Percentiles rank a stretch among this genome's conserved stretches.
Evolutionary conservation across 2,329 filamentous ascomycete genomes (phyloP).

Genomic region (Scortechinia acanthostroma): DNA sequence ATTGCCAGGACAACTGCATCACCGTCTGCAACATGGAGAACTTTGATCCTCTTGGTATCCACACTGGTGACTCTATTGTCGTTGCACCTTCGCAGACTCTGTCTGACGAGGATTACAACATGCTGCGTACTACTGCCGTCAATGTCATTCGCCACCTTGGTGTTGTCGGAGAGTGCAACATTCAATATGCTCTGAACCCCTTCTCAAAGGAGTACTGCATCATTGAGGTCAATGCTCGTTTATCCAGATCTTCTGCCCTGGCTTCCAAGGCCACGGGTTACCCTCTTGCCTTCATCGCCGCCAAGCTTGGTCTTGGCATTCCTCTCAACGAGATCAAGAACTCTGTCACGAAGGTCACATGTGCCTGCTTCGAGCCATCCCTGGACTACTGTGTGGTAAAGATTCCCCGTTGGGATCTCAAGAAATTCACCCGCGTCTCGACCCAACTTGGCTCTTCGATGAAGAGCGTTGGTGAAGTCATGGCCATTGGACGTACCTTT

Average conservation of each 20-base stretch:
- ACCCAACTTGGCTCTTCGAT: slow-evolving; percentile 94
- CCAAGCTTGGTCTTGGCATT: slow-evolving; percentile 90
- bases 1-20: slow-evolving; percentile 94
- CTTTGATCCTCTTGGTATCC: slow-evolving; percentile 95
- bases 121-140: slow-evolving; percentile 92
- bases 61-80: slow-evolving; percentile 96
- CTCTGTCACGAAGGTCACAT: slow-evolving; percentile 89
- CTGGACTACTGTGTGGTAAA: slow-evolving; percentile 98
- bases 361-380: slow-evolving; percentile 95
- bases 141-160: slow-evolving; percentile 96
- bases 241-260: slow-evolving; percentile 89
- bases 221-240: slow-evolving; percentile 94
- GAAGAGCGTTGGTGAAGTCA: slow-evolving; percentile 99
- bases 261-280: slow-evolving; percentile 97
- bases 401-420: slow-evolving; percentile 97
- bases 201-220: slow-evolving; percentile 96
- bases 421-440: slow-evolving; percentile 96
- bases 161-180: slow-evolving; percentile 97
- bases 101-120: slow-evolving; percentile 97
- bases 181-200: slow-evolving; percentile 94
- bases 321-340: slow-evolving; percentile 95
- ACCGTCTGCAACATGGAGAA: slow-evolving; percentile 99
- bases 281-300: slow-evolving; percentile 89
- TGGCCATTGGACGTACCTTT: slow-evolving; percentile 94
- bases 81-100: slow-evolving; percentile 95